A percentile compares a stretch with the other conserved stretches of the same genome.
Evolutionary conservation across 352 stramenopile species (phyloP).

Genomic region (Globisporangium uncinulatum): DNA sequence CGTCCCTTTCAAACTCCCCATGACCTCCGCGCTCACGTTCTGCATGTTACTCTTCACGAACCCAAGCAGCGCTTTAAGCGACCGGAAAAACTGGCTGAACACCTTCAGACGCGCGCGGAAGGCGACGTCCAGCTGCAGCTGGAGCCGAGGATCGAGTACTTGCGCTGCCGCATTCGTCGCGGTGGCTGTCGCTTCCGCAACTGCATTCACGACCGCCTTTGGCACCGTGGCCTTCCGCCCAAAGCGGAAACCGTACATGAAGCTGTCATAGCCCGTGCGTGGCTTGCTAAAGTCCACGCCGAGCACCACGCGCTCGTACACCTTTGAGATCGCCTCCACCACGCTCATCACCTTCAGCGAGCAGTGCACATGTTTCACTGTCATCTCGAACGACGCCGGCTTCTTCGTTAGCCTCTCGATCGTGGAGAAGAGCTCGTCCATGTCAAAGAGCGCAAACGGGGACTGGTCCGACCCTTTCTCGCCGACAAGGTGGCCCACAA

Average conservation of each 20-base stretch:
- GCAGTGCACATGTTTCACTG: conserved; percentile 50
- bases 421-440: conserved; percentile 46
- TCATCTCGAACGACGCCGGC: conserved; percentile 36
- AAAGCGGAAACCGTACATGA: conserved; percentile 72
- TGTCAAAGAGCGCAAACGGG: conserved; percentile 55
- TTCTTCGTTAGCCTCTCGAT: conserved; percentile 49
- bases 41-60: conserved; percentile 57
- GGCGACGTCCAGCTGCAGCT: conserved; percentile 32
- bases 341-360: conserved; percentile 49
- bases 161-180: conserved; percentile 12
- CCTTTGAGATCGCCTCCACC: conserved; percentile 49
- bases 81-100: conserved; percentile 56
- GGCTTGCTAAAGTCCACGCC: conserved; percentile 62
- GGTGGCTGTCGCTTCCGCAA: conserved; percentile 3
- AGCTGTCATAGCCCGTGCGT: conserved; percentile 31
- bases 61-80: conserved; percentile 43
- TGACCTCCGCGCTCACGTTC: conserved; percentile 41
- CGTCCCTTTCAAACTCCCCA: conserved; percentile 39
- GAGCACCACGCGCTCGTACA: conserved; percentile 57
- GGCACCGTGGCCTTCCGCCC: conserved; percentile 46
- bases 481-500: neutral
- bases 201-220: conserved; percentile 24
- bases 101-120: conserved; percentile 45
- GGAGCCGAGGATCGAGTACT: conserved; percentile 35
- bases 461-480: conserved; percentile 9